Evolutionary conservation across 2,329 filamentous ascomycete species (phyloP), one percentile per base, ranked within the genome.

Genomic region (Penicillium sp.): DNA sequence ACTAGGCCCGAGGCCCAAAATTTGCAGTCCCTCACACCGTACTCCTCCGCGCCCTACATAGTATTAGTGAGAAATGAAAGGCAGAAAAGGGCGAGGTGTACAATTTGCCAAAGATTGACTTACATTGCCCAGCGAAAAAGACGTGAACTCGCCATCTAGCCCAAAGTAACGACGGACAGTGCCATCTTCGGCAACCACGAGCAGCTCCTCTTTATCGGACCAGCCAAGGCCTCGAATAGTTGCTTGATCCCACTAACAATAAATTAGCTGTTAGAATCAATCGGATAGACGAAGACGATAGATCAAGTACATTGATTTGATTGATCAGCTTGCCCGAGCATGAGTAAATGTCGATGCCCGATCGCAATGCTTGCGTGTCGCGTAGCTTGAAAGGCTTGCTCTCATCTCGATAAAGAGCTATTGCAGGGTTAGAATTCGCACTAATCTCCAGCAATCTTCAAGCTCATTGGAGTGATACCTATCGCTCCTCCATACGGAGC

Each of bases 1-100:
- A 97, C 93, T 73, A 99, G 91, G n/a, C 94, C 94, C 26, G 86
- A 86, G 46, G 88, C 85, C 79, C 95, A 97, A 77, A 99, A 99
- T 51, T 87, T 87, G 77, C 93, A 97, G n/a, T 87, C 88, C 62
- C 87, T 82, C 18, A 99, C 92, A 23, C 93, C 90, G 67, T 88
- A 86, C 61, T 96, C 90, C 66, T 97, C 94, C 21, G 92, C 88
- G 21, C 90, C 90, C 81, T 83, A 60, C 10, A 28, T 24, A 48
- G 19, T 23, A 52, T 70, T 21, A 70, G 60, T 9, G 21, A 18
- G 6, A 11, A 13, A 34, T 29, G 8, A 44, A n/a, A 11, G n/a
- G n/a, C n/a, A 39, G 10, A 3, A 28, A 6, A 16, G 13, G 16
- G 6, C 34, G 6, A 1, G 26, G 13, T 13, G 16, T 9, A n/a